A percentile compares a stretch with the other conserved stretches of the same genome.
These are phyloP conservation scores for Tricholoma furcatifolium DNA, from an alignment of 768 basidiomycete species.

Conservation along the genomic window DNA sequence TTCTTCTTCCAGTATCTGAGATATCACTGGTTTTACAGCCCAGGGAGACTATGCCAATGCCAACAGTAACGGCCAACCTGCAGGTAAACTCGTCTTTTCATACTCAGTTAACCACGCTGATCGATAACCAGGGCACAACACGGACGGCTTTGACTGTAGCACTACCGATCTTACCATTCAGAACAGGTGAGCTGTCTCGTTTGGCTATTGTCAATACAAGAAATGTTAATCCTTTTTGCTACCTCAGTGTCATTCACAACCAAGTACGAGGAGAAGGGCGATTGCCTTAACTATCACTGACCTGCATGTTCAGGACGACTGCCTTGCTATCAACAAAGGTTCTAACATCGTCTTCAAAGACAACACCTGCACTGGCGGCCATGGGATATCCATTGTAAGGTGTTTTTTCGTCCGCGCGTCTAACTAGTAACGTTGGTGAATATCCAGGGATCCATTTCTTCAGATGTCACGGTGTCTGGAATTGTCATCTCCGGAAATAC, in stretches of 20 bases:
- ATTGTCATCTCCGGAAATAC: conserved; percentile 51
- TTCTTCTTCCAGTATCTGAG: neutral
- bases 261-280: conserved; percentile 25
- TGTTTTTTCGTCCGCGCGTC: conserved; percentile 15
- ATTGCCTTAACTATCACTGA: neutral
- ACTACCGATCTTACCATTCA: conserved; percentile 37
- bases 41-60: conserved; percentile 51
- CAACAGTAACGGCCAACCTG: conserved; percentile 45
- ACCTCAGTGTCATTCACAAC: conserved; percentile 31
- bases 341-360: conserved; percentile 45
- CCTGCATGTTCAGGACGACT: conserved; percentile 47
- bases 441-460: conserved; percentile 54
- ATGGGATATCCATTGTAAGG: conserved; percentile 66
- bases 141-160: conserved; percentile 48
- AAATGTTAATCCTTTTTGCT: neutral
- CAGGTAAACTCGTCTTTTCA: conserved; percentile 23
- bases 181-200: conserved; percentile 32
- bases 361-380: conserved; percentile 58
- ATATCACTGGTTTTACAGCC: conserved; percentile 30
- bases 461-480: conserved; percentile 42
- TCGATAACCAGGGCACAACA: conserved; percentile 37
- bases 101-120: neutral
- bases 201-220: neutral
- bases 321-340: conserved; percentile 51
- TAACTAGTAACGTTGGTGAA: conserved; percentile 21